Evolutionary conservation across 441 rosid species (phyloP).

Genomic region (Rhodomyrtus psidioides): DNA sequence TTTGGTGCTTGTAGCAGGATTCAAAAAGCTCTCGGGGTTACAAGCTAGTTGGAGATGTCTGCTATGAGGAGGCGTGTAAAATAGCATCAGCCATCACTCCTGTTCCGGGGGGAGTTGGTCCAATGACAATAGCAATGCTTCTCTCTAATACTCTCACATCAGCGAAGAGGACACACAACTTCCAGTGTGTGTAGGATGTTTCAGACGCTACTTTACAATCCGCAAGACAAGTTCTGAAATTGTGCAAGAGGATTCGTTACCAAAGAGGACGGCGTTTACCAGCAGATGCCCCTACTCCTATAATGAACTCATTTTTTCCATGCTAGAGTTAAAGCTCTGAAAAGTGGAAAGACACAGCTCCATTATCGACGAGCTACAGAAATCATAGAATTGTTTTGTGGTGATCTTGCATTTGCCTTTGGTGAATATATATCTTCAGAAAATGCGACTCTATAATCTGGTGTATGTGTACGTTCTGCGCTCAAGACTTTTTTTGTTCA

Average conservation of each 20-base stretch:
- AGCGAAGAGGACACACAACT: constrained; percentile 48
- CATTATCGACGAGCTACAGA: neutral
- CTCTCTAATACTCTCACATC: constrained; percentile 63
- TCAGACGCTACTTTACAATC: neutral
- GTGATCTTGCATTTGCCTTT: neutral
- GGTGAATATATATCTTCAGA: neutral
- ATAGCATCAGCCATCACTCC: constrained; percentile 78
- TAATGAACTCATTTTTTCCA: neutral
- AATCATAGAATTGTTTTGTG: neutral
- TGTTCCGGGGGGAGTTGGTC: constrained; percentile 93
- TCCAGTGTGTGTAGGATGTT: constrained; percentile 19
- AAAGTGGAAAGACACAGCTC: neutral
- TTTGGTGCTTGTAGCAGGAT: constrained; percentile 27
- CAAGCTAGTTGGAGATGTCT: constrained; percentile 72
- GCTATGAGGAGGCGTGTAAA: constrained; percentile 66
- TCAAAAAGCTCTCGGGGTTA: constrained; percentile 48
- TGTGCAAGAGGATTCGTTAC: neutral
- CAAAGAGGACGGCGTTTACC: rapidly evolving
- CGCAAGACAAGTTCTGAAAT: neutral
- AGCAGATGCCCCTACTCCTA: neutral
- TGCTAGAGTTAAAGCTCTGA: neutral
- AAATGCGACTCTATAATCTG: neutral
- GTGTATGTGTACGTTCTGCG: neutral
- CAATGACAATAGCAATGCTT: constrained; percentile 97
- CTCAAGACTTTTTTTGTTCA: neutral